Base-by-base conservation (phyloP, 495 filamentous ascomycete species). In the Trichoderma parareesei region DNA sequence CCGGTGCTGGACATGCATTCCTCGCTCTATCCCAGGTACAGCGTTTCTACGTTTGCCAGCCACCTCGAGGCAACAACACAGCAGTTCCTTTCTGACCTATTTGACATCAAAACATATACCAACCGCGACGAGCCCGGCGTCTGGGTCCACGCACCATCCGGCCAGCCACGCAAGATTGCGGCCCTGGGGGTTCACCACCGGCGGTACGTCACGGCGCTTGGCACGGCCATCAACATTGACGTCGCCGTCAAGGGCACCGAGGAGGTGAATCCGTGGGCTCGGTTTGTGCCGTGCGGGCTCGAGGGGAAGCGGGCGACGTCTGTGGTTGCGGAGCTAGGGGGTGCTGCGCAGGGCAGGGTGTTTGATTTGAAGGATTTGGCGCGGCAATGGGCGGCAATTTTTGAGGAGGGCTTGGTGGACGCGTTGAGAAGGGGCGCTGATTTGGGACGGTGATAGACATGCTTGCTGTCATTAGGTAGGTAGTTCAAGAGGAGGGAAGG, bases 161-260 rank as follows among this genome's bases (percentile, higher is more conserved):
- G 55, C 5, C 70, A 71, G 2, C 70, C 81, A 60, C 81, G 77
- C 67, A 98, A 98, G 80, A 91, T 98, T 65, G 89, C 90, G 3
- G 90, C 92, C 3, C 76, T 98, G 6, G 94, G 94, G 3, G 90
- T 98, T 37, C 93, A 97, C 81, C 77, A 97, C 65, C 77, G 91
- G 13, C 77, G 93, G 59, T 84, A 94, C 75, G 85, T 98, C 46
- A 90, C 85, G n/a, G 90, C 88, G 11, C 90, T 91, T 75, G 94
- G 94, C 10, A 79, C 96, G 41, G 93, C 88, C 14, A 71, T 98
- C 69, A 98, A 98, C 77, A 80, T 95, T 27, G 71, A 72, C 65
- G 91, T 88, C 67, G 72, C 77, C 8, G 68, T 70, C 16, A 14
- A 35, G 6, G 69, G 68, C 2, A 35, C 60, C 38, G 64, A 66